A percentile compares a stretch with the other conserved stretches of the same genome.
phyloP scores from a whole-genome alignment of 2,329 filamentous ascomycete genomes.

The Trichoderma hamatum region DNA sequence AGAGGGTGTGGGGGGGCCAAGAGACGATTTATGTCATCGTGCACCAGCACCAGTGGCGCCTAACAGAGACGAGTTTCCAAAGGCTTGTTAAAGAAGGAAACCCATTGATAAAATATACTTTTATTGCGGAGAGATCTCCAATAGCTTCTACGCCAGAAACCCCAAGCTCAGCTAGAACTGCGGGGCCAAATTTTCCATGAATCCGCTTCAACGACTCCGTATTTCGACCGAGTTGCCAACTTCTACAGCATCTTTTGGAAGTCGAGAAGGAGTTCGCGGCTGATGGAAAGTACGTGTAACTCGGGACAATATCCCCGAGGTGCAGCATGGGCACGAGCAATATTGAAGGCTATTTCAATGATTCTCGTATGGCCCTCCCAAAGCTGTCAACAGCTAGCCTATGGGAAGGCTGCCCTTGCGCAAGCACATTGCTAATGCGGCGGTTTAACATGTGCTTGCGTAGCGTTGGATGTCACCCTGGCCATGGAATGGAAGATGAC shows the following conservation, averaged over 20 bases:
- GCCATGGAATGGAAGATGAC: not conserved
- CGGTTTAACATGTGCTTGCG: slow-evolving; percentile 3
- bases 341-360: not conserved
- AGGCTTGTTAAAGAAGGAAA: not conserved
- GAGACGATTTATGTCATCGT: not conserved
- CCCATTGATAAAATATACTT: not conserved
- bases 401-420: not conserved
- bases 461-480: slow-evolving; percentile 1
- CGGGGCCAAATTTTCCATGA: slow-evolving; percentile 16
- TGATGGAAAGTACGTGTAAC: not conserved
- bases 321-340: not conserved
- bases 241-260: not conserved
- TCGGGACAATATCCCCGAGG: not conserved
- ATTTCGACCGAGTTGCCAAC: not conserved
- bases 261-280: not conserved
- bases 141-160: not conserved
- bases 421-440: not conserved
- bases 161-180: not conserved
- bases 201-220: not conserved
- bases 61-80: not conserved
- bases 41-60: not conserved
- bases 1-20: not conserved
- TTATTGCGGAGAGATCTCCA: not conserved
- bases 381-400: not conserved
- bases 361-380: not conserved